These are phyloP conservation scores for Luffa acutangula DNA, from an alignment of 306 rosid species.

Conservation along the genomic window DNA sequence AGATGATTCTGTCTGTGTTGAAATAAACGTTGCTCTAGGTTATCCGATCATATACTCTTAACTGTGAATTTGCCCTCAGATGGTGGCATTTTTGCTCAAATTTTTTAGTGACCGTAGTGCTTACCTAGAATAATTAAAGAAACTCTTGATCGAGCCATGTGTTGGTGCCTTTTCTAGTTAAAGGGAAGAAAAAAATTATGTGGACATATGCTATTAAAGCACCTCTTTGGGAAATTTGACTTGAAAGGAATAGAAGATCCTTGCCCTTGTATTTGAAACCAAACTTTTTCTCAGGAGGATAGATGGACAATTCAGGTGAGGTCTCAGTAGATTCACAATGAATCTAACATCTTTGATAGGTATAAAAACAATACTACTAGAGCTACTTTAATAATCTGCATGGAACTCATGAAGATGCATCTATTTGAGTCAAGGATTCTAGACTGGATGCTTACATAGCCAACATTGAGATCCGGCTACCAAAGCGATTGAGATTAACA, in stretches of 20 bases:
- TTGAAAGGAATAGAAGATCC: not conserved
- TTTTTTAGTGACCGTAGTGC: too few species aligned
- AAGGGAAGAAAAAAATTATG: too few species aligned
- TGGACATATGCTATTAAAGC: too few species aligned
- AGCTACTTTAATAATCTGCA: not conserved
- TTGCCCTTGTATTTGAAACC: not conserved
- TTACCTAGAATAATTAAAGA: too few species aligned
- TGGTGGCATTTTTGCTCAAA: too few species aligned
- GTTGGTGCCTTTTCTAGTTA: too few species aligned
- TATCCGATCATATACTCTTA: too few species aligned
- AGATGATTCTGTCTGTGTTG: too few species aligned
- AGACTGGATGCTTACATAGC: not conserved
- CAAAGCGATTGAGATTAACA: not conserved
- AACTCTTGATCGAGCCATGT: too few species aligned
- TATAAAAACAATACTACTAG: not conserved
- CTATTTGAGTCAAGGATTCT: not conserved
- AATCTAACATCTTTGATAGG: not conserved
- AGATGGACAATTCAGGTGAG: not conserved
- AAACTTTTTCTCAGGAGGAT: not conserved
- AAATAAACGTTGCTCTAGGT: too few species aligned
- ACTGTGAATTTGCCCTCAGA: too few species aligned
- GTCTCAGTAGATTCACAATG: not conserved
- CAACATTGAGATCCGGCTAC: not conserved
- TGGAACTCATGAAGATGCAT: not conserved
- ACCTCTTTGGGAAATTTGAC: too few species aligned